Conservation (phyloP, 1,284 basidiomycete genomes). For the Ceratobasidium sp. region DNA sequence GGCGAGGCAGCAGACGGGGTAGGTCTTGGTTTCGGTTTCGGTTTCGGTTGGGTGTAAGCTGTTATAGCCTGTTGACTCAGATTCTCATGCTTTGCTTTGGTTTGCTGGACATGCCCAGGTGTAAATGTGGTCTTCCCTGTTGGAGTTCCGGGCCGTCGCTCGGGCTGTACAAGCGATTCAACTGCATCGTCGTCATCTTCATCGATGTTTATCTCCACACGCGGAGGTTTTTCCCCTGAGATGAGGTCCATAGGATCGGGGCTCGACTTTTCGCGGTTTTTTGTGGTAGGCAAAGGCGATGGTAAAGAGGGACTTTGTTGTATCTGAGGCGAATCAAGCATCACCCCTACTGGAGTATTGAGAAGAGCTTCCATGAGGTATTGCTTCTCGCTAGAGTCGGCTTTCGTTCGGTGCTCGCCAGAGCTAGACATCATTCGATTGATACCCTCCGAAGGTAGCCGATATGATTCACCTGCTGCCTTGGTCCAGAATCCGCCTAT, state of each 20-base stretch:
- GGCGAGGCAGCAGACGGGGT: too few species aligned
- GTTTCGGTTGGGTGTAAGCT: too few species aligned
- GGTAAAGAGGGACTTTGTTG: neutral
- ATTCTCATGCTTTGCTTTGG: too few species aligned
- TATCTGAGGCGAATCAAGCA: too few species aligned
- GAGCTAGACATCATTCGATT: conserved; percentile 9
- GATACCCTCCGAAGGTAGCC: neutral
- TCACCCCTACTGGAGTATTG: too few species aligned
- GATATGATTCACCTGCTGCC: neutral
- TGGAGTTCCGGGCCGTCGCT: neutral
- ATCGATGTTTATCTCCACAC: neutral
- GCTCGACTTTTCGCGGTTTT: neutral
- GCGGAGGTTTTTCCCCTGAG: neutral
- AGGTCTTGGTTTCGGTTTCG: too few species aligned
- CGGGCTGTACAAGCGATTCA: neutral
- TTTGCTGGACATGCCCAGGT: neutral
- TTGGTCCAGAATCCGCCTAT: neutral
- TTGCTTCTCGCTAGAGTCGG: too few species aligned
- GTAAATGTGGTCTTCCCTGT: conserved; percentile 4
- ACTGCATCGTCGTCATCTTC: conserved; percentile 13
- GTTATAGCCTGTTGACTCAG: too few species aligned
- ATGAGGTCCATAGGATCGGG: conserved; percentile 23
- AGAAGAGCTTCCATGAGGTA: too few species aligned
- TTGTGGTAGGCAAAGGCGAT: neutral
- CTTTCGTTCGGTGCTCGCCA: neutral